Conservation (phyloP, 2,329 filamentous ascomycete genomes). For the Fusarium sp. region DNA sequence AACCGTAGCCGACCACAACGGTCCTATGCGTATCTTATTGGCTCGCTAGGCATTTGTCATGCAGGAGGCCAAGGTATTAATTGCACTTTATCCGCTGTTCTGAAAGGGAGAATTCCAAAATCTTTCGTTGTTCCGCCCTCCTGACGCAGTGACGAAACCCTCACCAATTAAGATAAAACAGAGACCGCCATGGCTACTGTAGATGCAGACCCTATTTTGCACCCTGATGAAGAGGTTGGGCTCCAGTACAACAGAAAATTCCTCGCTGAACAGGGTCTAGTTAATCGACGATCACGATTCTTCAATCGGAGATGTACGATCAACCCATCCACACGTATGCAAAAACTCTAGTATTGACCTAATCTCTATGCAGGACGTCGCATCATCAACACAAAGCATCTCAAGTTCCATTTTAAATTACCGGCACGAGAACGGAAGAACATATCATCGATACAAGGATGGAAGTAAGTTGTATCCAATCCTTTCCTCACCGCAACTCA, state of each 20-base stretch:
- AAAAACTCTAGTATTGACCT: rapidly evolving
- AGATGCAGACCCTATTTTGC: background rate
- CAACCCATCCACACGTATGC: rapidly evolving
- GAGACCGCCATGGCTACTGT: background rate
- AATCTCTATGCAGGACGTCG: background rate
- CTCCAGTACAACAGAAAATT: rapidly evolving
- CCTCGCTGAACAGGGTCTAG: background rate
- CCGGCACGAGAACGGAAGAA: constrained; percentile 22
- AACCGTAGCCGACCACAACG: background rate
- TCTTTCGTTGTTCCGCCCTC: too few species aligned
- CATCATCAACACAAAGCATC: constrained; percentile 23
- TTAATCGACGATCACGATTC: background rate
- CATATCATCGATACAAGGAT: constrained; percentile 19
- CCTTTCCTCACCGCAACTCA: rapidly evolving
- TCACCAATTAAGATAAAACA: background rate
- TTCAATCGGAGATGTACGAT: background rate
- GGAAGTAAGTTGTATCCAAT: constrained; percentile 9
- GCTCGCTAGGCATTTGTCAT: background rate
- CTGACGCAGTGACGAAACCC: too few species aligned
- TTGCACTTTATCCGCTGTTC: background rate
- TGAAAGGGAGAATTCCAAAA: too few species aligned
- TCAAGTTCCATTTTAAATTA: constrained; percentile 16
- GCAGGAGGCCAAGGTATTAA: too few species aligned
- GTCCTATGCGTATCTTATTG: background rate
- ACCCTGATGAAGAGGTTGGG: background rate